Evolutionary conservation across 257 asterid genomes (phyloP).

Genomic region (Anisodus acutangulus): DNA sequence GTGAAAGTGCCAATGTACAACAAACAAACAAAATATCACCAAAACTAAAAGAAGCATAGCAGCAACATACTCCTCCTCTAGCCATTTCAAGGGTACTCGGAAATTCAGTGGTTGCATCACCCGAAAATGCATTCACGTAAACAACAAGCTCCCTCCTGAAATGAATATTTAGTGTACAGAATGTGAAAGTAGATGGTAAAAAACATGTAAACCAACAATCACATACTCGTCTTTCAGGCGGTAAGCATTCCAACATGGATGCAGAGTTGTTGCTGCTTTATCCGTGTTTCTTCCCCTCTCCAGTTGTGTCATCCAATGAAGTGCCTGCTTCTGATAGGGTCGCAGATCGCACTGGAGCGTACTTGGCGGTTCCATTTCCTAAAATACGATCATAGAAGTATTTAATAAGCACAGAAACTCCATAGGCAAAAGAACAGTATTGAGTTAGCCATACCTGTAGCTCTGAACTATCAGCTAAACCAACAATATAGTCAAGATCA

Average conservation of each 20-base stretch:
- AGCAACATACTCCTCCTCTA: slow-evolving; percentile 93
- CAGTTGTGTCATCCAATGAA: slow-evolving; percentile 85
- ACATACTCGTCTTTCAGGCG: slow-evolving; percentile 74
- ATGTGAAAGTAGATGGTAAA: slow-evolving; percentile 26
- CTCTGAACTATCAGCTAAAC: slow-evolving; percentile 70
- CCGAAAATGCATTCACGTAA: slow-evolving; percentile 87
- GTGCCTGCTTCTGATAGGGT: slow-evolving; percentile 99
- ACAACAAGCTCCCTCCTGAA: slow-evolving; percentile 79
- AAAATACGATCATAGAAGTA: slow-evolving; percentile 34
- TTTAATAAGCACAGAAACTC: slow-evolving; percentile 28
- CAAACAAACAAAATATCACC: slow-evolving; percentile 12
- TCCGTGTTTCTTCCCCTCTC: slow-evolving; percentile 71
- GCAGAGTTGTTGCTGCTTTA: slow-evolving; percentile 79
- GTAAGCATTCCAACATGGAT: slow-evolving; percentile 97
- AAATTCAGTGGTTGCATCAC: slow-evolving; percentile 86
- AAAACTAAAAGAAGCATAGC: slow-evolving; percentile 38
- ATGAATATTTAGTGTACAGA: slow-evolving; percentile 30
- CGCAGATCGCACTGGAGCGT: slow-evolving; percentile 84
- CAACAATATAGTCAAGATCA: slow-evolving; percentile 90
- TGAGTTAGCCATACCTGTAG: slow-evolving; percentile 61
- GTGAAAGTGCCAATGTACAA: slow-evolving; percentile 28
- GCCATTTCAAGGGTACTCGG: slow-evolving; percentile 95
- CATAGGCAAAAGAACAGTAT: slow-evolving; percentile 20
- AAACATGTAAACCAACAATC: slow-evolving; percentile 32
- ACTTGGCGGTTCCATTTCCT: slow-evolving; percentile 97